Percentiles rank a stretch among this genome's conserved stretches.
Evolutionary conservation across 106 monocot genomes (phyloP).

Genomic region (Dactylorhiza incarnata): DNA sequence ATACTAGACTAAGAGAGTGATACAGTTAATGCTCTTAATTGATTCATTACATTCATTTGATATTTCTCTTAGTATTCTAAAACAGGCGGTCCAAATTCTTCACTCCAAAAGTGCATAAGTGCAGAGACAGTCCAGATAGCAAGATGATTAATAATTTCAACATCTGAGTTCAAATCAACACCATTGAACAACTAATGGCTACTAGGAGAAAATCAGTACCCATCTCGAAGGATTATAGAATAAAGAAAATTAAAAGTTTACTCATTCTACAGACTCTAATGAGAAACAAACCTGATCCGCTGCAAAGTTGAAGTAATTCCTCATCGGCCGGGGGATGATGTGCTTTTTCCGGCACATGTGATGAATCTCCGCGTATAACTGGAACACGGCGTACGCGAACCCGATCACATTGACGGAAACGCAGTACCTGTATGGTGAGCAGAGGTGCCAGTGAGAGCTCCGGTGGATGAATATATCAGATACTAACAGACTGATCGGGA

Average conservation of each 20-base stretch:
- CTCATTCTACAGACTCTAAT: neutral
- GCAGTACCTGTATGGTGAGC: conserved; percentile 36
- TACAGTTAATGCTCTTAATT: too few species aligned
- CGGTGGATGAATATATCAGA: neutral
- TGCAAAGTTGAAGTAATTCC: conserved; percentile 40
- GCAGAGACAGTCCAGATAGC: too few species aligned
- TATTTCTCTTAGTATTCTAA: too few species aligned
- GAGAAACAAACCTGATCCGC: conserved; percentile 56
- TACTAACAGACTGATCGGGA: neutral
- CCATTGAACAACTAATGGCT: too few species aligned
- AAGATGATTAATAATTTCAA: too few species aligned
- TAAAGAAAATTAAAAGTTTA: neutral
- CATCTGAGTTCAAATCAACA: too few species aligned
- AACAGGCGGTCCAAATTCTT: too few species aligned
- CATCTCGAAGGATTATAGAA: neutral
- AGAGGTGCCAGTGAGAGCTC: neutral
- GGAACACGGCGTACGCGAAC: conserved; percentile 51
- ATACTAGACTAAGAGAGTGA: too few species aligned
- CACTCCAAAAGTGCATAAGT: too few species aligned
- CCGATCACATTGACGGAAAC: conserved; percentile 60
- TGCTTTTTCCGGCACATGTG: conserved; percentile 25
- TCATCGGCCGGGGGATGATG: conserved; percentile 28
- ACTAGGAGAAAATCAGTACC: neutral
- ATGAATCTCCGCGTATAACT: conserved; percentile 29
- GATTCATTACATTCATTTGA: too few species aligned